Percentiles rank a stretch among this genome's conserved stretches.
phyloP scores from a whole-genome alignment of 1,139 yeast genomes.

The Blastobotrys petasosporus region DNA sequence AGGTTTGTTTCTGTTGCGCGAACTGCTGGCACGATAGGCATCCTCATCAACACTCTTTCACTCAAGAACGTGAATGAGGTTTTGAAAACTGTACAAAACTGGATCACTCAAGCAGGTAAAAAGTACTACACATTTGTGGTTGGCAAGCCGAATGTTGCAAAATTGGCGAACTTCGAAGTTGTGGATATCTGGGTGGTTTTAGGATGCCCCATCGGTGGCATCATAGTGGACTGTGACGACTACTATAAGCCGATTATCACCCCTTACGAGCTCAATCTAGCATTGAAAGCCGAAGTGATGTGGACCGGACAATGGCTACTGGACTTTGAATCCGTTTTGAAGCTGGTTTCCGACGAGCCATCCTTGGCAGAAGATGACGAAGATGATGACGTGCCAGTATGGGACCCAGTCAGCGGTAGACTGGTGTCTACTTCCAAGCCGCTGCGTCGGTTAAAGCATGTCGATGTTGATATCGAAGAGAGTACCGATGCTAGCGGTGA shows the following conservation, averaged over 20 bases:
- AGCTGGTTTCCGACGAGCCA: constrained; percentile 31
- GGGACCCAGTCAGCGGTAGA: constrained; percentile 83
- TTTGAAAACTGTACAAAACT: constrained; percentile 51
- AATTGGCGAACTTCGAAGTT: constrained; percentile 87
- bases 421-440: constrained; percentile 68
- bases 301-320: constrained; percentile 96
- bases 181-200: constrained; percentile 90
- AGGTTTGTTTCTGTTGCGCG: constrained; percentile 82
- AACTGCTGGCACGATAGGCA: constrained; percentile 86
- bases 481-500: constrained; percentile 25
- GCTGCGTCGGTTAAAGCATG: constrained; percentile 55
- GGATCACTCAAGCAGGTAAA: constrained; percentile 71
- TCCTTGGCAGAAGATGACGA: constrained; percentile 26
- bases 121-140: constrained; percentile 92
- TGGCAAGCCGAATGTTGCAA: constrained; percentile 98
- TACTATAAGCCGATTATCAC: constrained; percentile 89
- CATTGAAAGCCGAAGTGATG: constrained; percentile 62
- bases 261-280: constrained; percentile 82
- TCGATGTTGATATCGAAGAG: constrained; percentile 46
- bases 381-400: constrained; percentile 67
- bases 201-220: constrained; percentile 94
- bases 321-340: constrained; percentile 56
- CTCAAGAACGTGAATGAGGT: constrained; percentile 61
- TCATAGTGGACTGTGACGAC: constrained; percentile 71
- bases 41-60: constrained; percentile 83